Conservation (phyloP, 768 basidiomycete genomes). For the Russula dissimulans region DNA sequence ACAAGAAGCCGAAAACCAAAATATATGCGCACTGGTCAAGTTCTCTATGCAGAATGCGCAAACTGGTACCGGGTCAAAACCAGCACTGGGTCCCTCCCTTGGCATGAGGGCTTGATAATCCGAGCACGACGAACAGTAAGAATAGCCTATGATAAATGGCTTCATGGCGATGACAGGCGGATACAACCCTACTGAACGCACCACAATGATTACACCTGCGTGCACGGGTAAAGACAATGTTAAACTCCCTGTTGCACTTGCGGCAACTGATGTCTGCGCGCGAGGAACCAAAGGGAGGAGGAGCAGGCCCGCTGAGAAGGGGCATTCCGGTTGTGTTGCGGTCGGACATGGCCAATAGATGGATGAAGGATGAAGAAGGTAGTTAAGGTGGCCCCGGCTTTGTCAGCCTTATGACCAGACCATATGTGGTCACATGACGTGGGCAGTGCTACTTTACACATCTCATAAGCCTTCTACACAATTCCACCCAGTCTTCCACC, state of each 20-base stretch:
- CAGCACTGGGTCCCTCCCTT: slow-evolving; percentile 39
- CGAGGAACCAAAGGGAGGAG: slow-evolving; percentile 31
- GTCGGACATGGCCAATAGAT: background rate
- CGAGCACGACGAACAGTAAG: slow-evolving; percentile 63
- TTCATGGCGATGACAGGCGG: background rate
- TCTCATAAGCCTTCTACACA: slow-evolving; percentile 28
- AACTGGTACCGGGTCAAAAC: slow-evolving; percentile 58
- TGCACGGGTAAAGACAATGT: slow-evolving; percentile 51
- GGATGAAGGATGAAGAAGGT: background rate
- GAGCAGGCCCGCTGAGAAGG: slow-evolving; percentile 55
- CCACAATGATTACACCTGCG: slow-evolving; percentile 71
- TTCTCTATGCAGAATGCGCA: slow-evolving; percentile 70
- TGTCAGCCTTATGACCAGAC: background rate
- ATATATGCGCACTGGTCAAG: slow-evolving; percentile 42
- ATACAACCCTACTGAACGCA: slow-evolving; percentile 22
- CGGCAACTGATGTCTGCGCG: slow-evolving; percentile 40
- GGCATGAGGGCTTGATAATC: slow-evolving; percentile 77
- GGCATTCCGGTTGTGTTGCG: slow-evolving; percentile 41
- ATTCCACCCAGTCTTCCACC: slow-evolving; percentile 50
- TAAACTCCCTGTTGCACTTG: slow-evolving; percentile 70
- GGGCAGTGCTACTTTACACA: no score
- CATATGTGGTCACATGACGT: background rate
- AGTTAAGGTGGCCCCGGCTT: background rate
- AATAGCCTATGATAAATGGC: slow-evolving; percentile 41
- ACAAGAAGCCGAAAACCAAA: background rate